Percentiles rank a stretch among this genome's conserved stretches.
Evolutionary conservation across 768 basidiomycete species (phyloP).

Genomic region (Hirschioporus abietinus): DNA sequence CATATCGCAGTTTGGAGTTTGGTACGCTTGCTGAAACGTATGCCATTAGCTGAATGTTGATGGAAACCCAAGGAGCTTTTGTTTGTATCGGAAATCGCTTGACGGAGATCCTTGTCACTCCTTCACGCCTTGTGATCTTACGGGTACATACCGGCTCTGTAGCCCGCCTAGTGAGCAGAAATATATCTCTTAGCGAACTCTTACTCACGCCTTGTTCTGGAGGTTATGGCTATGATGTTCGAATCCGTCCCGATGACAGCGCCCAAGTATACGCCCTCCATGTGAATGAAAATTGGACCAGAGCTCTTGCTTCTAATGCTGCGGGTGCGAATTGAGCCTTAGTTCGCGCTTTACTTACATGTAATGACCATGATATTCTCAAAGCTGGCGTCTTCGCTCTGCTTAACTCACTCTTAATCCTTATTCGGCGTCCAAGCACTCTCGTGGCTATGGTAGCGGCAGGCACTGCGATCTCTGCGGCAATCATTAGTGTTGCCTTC

Average conservation of each 20-base stretch:
- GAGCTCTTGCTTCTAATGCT: not conserved
- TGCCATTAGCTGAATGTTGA: not conserved
- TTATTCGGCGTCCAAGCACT: not conserved
- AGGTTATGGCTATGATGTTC: not conserved
- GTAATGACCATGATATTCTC: too few species aligned
- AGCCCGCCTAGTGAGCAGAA: not conserved
- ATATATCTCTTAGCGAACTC: not conserved
- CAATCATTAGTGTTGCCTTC: not conserved
- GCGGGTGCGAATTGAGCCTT: not conserved
- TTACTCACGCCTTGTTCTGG: not conserved
- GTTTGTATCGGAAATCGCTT: not conserved
- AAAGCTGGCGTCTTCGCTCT: not conserved
- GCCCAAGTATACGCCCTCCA: not conserved
- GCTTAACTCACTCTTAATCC: not conserved
- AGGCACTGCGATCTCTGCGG: not conserved
- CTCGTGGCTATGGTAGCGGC: not conserved
- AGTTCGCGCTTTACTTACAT: too few species aligned
- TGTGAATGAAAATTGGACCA: not conserved
- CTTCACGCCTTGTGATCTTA: not conserved
- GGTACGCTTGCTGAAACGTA: not conserved
- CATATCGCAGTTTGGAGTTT: not conserved
- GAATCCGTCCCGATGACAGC: not conserved
- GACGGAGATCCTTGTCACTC: not conserved
- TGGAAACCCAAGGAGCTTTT: not conserved
- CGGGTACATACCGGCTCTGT: not conserved